These are phyloP conservation scores for Aspergillus thermomutatus DNA, from an alignment of 2,329 filamentous ascomycete genomes.

Conservation along the genomic window DNA sequence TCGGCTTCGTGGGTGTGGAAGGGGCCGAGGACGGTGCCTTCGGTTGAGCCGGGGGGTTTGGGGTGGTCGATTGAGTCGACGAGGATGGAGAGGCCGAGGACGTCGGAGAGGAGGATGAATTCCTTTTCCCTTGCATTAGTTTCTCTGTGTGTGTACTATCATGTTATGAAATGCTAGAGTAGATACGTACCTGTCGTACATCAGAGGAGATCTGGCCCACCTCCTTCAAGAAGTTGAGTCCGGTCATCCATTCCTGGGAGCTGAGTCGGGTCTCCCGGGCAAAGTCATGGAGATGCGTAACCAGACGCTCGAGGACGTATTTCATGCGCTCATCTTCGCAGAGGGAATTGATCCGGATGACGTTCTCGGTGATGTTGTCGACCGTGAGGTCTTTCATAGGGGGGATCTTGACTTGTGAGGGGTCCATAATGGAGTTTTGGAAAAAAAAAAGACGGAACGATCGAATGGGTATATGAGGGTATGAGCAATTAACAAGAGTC, in stretches of 20 bases:
- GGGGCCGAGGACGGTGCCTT: slow-evolving; percentile 76
- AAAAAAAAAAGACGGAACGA: too few relatives aligned
- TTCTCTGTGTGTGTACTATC: slow-evolving; percentile 22
- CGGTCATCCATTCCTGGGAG: slow-evolving; percentile 74
- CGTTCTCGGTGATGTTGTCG: slow-evolving; percentile 77
- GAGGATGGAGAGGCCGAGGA: slow-evolving; percentile 73
- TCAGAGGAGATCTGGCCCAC: slow-evolving; percentile 72
- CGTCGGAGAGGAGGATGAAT: slow-evolving; percentile 78
- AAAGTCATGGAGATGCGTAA: slow-evolving; percentile 78
- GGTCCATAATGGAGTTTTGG: slow-evolving; percentile 34
- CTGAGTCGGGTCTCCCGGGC: slow-evolving; percentile 73
- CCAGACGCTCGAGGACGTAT: slow-evolving; percentile 69
- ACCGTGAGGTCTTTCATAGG: slow-evolving; percentile 67
- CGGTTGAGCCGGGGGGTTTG: slow-evolving; percentile 66
- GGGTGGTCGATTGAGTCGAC: slow-evolving; percentile 83
- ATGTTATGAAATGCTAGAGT: not conserved
- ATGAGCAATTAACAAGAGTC: not conserved
- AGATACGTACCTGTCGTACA: slow-evolving; percentile 61
- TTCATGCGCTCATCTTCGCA: slow-evolving; percentile 62
- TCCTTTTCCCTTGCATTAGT: slow-evolving; percentile 42
- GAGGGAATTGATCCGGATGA: slow-evolving; percentile 70
- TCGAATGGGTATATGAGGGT: too few relatives aligned
- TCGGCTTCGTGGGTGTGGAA: slow-evolving; percentile 80
- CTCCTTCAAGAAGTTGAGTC: slow-evolving; percentile 66
- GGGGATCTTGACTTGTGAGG: slow-evolving; percentile 40